Percentiles rank a stretch among this genome's conserved stretches.
These are phyloP conservation scores for Cardamine occulta DNA, from an alignment of 345 rosid genomes.

Conservation along the genomic window DNA sequence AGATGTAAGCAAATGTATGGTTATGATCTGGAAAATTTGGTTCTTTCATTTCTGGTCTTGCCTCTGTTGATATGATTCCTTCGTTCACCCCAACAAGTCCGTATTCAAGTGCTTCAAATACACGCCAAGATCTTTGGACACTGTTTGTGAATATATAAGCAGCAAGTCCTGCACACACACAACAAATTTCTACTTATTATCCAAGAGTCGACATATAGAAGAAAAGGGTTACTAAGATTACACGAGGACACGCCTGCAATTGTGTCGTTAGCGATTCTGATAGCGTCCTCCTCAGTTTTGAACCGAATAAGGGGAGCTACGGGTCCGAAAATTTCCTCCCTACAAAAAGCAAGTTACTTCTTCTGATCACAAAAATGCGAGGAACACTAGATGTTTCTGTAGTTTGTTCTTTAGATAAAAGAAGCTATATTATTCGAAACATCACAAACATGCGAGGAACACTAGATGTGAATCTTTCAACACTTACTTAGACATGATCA, in stretches of 20 bases:
- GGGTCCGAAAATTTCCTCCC: slow-evolving; percentile 98
- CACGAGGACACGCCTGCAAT: slow-evolving; percentile 61
- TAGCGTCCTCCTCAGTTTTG: slow-evolving; percentile 92
- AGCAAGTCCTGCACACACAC: slow-evolving; percentile 71
- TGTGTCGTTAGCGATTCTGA: slow-evolving; percentile 79
- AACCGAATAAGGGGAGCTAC: slow-evolving; percentile 86
- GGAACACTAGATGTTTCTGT: slow-evolving; percentile 17
- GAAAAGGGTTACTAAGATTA: slow-evolving; percentile 1
- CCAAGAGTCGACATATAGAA: slow-evolving; percentile 1
- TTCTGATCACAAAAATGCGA: not conserved
- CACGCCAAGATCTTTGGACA: slow-evolving; percentile 87
- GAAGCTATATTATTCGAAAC: not conserved
- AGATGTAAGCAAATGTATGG: slow-evolving; percentile 20
- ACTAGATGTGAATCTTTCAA: slow-evolving; percentile 17
- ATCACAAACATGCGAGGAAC: not conserved
- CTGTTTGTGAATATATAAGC: slow-evolving; percentile 90
- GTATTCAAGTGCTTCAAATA: slow-evolving; percentile 90
- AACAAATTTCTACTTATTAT: slow-evolving; percentile 9
- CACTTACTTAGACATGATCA: slow-evolving; percentile 77
- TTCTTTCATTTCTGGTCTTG: slow-evolving; percentile 37
- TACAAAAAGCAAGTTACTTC: slow-evolving; percentile 33
- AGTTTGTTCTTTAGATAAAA: slow-evolving; percentile 1
- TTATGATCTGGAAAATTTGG: not conserved
- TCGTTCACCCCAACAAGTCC: slow-evolving; percentile 91
- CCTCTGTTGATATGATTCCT: slow-evolving; percentile 97